Conservation (phyloP, 768 basidiomycete species). For the Pleurotus eryngii region DNA sequence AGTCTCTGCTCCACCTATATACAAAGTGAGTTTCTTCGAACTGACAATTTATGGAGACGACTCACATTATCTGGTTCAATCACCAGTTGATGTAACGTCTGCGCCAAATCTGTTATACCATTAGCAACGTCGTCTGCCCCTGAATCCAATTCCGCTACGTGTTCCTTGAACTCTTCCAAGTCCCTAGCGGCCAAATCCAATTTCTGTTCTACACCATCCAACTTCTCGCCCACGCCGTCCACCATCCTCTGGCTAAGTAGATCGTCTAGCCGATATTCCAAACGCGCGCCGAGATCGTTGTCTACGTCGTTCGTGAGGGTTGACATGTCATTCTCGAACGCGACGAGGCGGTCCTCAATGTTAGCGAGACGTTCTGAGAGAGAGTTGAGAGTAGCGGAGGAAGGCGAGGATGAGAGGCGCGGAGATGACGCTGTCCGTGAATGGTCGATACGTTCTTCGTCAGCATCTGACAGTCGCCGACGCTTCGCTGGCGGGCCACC, state of each 20-base stretch:
- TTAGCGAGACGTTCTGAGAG: background rate
- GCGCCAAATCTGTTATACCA: background rate
- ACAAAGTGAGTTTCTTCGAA: too few species aligned
- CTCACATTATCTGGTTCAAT: background rate
- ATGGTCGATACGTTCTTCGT: too few species aligned
- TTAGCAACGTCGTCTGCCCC: background rate
- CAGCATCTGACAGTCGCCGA: background rate
- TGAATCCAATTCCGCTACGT: background rate
- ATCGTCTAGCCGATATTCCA: background rate
- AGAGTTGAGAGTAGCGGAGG: background rate
- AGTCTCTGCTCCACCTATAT: too few species aligned
- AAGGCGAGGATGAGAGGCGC: background rate
- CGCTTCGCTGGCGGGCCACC: background rate
- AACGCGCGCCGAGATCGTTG: background rate
- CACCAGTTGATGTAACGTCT: background rate
- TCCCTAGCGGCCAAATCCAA: background rate
- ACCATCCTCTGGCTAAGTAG: background rate
- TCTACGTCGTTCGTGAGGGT: background rate
- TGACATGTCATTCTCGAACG: background rate
- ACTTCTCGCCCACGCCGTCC: background rate
- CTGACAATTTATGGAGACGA: too few species aligned
- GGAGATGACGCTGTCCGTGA: background rate
- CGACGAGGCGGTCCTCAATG: background rate
- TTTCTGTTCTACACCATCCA: background rate
- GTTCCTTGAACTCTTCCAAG: background rate